Base-by-base conservation (phyloP, 1,284 basidiomycete genomes). In the Cutaneotrichosporon sp. region DNA sequence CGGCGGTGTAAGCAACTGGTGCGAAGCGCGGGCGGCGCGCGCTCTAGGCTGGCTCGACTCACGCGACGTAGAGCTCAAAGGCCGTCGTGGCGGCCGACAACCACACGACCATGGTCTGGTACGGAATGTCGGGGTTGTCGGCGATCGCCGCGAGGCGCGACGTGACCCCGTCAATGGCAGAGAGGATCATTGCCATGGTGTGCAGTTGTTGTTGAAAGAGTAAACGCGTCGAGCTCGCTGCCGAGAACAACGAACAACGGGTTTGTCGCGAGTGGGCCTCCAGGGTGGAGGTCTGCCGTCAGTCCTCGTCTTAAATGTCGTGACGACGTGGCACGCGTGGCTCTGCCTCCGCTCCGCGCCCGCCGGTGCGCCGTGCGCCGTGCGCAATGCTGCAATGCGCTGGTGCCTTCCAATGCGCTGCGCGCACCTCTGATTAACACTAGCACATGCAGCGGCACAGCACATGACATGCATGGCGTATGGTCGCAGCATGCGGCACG, bases 41-140 rank as follows among this genome's bases (percentile, higher is more conserved):
- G 34, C 34, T 17, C 26, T 33, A 4, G 15, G 21, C n/a, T n/a
- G n/a, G n/a, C n/a, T n/a, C 8, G 12, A 67, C 69, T 55, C 54
- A 71, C 71, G 58, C 51, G 22, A 73, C 54, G 21, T 60, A 66
- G 5, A 64, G 60, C 54, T 73, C 70, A 46, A 71, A 70, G 10
- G 46, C 58, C 2, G 69, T 67, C 46, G 68, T 60, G 13, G 61
- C n/a, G 52, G 58, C 64, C n/a, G 60, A 58, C 9, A 58, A 54
- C 10, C 51, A 39, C 12, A 69, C 41, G 23, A 69, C 68, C 21
- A 67, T 33, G 8, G 23, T 38, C 49, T 63, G 51, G 43, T 69
- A 73, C 40, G 72, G 60, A 56, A 72, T 60, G 13, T 30, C 39
- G 7, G 63, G 62, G 35, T 63, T 66, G 54, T 73, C 71, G 4